A percentile compares a stretch with the other conserved stretches of the same genome.
These are phyloP conservation scores for Raffaelea deltoideospora DNA, from an alignment of 2,329 filamentous ascomycete genomes.

Conservation along the genomic window DNA sequence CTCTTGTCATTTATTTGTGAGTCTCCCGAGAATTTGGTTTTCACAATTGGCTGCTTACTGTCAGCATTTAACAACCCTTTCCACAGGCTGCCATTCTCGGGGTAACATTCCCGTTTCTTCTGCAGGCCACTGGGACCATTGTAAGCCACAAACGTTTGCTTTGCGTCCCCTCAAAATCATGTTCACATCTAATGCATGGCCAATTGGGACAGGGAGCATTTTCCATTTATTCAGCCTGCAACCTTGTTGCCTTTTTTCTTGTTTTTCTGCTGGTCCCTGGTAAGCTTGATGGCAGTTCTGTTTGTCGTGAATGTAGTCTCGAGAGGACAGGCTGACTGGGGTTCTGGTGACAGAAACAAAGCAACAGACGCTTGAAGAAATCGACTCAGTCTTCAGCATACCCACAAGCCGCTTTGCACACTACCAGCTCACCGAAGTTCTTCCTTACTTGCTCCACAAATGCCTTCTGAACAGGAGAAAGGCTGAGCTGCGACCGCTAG, in stretches of 20 bases:
- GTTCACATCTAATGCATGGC: slow-evolving; percentile 3
- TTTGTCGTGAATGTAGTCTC: neutral
- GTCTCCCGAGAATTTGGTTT: neutral
- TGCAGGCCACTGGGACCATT: neutral
- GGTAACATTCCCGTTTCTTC: slow-evolving; percentile 39
- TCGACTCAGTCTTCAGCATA: slow-evolving; percentile 47
- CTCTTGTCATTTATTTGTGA: slow-evolving; percentile 38
- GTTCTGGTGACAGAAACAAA: slow-evolving; percentile 41
- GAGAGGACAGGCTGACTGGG: no score
- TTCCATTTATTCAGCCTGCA: slow-evolving; percentile 39
- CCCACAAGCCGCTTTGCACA: slow-evolving; percentile 39
- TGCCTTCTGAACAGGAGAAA: slow-evolving; percentile 37
- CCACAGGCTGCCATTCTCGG: slow-evolving; percentile 39
- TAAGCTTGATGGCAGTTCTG: no score
- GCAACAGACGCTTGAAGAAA: slow-evolving; percentile 38
- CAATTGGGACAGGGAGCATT: slow-evolving; percentile 25
- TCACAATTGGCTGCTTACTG: no score
- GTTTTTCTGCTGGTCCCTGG: slow-evolving; percentile 34
- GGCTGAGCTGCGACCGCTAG: slow-evolving; percentile 30
- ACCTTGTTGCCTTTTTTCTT: slow-evolving; percentile 38
- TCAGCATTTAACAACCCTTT: neutral
- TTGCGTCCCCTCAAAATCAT: neutral
- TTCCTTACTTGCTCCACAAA: slow-evolving; percentile 46
- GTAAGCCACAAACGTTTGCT: neutral
- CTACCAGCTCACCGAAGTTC: slow-evolving; percentile 39